Evolutionary conservation across 1,284 basidiomycete species (phyloP).

Genomic region (Sporisorium scitamineum): DNA sequence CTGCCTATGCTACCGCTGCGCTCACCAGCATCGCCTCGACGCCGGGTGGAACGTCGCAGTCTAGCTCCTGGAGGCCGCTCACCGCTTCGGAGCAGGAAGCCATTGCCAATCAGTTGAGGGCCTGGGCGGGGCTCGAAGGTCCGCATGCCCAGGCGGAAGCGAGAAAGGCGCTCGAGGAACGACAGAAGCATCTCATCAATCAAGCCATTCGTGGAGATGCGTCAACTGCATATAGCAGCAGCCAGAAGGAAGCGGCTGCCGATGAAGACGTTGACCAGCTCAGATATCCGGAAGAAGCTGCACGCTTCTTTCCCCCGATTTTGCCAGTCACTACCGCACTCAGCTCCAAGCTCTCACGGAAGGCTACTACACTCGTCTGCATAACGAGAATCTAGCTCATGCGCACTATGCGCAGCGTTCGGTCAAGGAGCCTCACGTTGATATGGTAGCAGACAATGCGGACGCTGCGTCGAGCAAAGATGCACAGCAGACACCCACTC

Average conservation of each 20-base stretch:
- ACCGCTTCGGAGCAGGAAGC: conserved; percentile 47
- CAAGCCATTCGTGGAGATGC: conserved; percentile 24
- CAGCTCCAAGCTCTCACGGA: conserved; percentile 62
- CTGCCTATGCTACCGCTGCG: conserved; percentile 61
- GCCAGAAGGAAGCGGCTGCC: background rate
- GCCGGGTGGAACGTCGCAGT: conserved; percentile 24
- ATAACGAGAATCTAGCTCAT: conserved; percentile 50
- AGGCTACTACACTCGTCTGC: conserved; percentile 59
- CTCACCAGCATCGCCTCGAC: conserved; percentile 56
- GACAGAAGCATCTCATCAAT: conserved; percentile 49
- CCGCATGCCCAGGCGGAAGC: conserved; percentile 58
- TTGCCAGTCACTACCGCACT: conserved; percentile 63
- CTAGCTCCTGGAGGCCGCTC: conserved; percentile 46
- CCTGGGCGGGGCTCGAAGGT: conserved; percentile 66
- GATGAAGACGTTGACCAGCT: conserved; percentile 11
- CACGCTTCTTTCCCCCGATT: conserved; percentile 63
- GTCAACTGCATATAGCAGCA: conserved; percentile 2
- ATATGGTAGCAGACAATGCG: background rate
- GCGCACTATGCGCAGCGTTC: conserved; percentile 37
- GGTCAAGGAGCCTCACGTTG: conserved; percentile 6
- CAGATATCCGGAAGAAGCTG: conserved; percentile 19
- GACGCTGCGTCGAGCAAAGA: background rate
- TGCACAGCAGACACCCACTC: background rate
- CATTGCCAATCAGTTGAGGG: conserved; percentile 54
- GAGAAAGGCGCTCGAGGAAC: conserved; percentile 49